Evolutionary conservation across 345 rosid species (phyloP), one percentile per base, ranked within the genome.

Genomic region (Sonneratia caseolaris): DNA sequence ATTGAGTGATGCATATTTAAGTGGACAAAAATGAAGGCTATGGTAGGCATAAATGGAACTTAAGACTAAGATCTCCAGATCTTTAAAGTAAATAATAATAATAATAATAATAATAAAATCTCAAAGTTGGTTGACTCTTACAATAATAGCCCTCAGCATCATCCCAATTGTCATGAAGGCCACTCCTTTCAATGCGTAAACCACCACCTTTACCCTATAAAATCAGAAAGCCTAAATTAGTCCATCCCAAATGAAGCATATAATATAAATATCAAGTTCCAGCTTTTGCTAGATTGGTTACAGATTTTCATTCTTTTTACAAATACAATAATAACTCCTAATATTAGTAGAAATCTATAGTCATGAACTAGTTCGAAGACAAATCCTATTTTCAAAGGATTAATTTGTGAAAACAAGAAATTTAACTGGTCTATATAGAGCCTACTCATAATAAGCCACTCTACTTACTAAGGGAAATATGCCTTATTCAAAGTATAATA

Each of bases 101-200:
- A 47, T 2, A 3, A 47, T 4, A 0, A 40, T 40, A 16, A 66
- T 27, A 11, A 43, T 36, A 49, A 67, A 56, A 51, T 42, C 53
- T 35, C 16, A 9, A 22, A 51, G 43, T 64, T 53, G 43, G 57
- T 70, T 32, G 57, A 57, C 37, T 65, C 99, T 81, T 86, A 96
- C 99, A 87, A 71, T 96, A 96, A 77, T 96, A 96, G 53, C 99
- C 99, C 70, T 86, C 99, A 22, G 98, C 88, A 76, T 96, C 99
- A 88, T 96, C 99, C 99, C 98, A 96, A 72, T 96, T 96, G 86
- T 96, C 99, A 82, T 91, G 80, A 72, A 96, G 89, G 73, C 90
- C 97, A n/a, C 91, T 90, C 85, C 92, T 84, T 42, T 84, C 83
- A 61, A 92, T 75, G 47, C 82, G 96, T 51, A 84, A 82, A 74